Evolutionary conservation across 2,329 filamentous ascomycete genomes (phyloP).

Genomic region (Fusarium sp.): DNA sequence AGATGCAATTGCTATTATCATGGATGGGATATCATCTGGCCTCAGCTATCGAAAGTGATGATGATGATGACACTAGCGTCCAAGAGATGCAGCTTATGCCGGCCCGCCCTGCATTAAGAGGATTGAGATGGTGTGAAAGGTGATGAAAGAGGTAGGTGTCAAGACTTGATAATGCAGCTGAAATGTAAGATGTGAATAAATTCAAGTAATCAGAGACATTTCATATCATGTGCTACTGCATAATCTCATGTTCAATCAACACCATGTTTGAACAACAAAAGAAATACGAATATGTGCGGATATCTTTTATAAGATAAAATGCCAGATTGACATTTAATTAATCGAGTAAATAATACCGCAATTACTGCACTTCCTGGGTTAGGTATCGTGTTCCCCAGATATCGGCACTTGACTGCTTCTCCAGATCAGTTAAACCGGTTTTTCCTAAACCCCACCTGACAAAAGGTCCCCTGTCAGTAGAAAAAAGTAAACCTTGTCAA

Average conservation of each 20-base stretch:
- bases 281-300: neutral
- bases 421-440: constrained; percentile 15
- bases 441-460: constrained; percentile 10
- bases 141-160: constrained; percentile 28
- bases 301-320: neutral
- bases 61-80: neutral
- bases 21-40: neutral
- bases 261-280: neutral
- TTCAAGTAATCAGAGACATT: neutral
- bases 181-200: neutral
- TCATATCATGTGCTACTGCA: neutral
- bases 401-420: constrained; percentile 12
- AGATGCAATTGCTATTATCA: neutral
- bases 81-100: constrained; percentile 12
- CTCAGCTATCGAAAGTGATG: neutral
- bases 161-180: constrained; percentile 8
- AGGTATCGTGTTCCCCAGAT: constrained; percentile 14
- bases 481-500: neutral
- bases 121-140: constrained; percentile 15
- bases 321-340: neutral
- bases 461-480: constrained; percentile 6
- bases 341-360: neutral
- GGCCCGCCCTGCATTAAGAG: constrained; percentile 26
- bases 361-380: constrained; percentile 4
- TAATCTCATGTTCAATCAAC: neutral